Conservation (phyloP, 345 rosid genomes). For the Litchi chinensis region DNA sequence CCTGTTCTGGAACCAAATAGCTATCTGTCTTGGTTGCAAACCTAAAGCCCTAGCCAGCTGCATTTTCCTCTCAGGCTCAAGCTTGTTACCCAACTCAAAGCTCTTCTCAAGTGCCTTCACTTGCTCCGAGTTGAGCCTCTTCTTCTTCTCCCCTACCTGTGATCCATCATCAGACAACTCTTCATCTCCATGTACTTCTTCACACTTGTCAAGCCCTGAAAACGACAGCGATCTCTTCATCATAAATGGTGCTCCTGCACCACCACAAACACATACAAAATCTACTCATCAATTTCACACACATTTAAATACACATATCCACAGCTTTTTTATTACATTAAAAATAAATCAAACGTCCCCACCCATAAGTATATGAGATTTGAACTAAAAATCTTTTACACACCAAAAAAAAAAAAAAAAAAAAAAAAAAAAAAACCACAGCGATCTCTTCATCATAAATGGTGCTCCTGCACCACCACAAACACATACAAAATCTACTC, state of each 20-base stretch:
- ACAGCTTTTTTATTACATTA: no score
- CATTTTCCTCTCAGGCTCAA: constrained; percentile 75
- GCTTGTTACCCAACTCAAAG: constrained; percentile 76
- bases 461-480: constrained; percentile 46
- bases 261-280: constrained; percentile 13
- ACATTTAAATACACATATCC: neutral
- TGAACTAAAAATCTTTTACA: neutral
- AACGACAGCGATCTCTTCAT: constrained; percentile 85
- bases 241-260: constrained; percentile 60
- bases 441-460: constrained; percentile 78
- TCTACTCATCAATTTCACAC: constrained; percentile 4
- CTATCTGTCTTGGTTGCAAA: constrained; percentile 69
- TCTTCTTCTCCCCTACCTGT: constrained; percentile 75
- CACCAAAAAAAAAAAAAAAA: no score
- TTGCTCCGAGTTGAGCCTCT: constrained; percentile 73
- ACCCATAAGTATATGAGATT: neutral
- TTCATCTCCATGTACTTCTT: constrained; percentile 61
- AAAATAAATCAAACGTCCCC: neutral
- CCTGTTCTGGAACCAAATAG: constrained; percentile 80
- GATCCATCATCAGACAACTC: constrained; percentile 86
- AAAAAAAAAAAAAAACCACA: constrained; percentile 45
- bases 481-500: constrained; percentile 9
- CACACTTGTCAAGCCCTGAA: constrained; percentile 56
- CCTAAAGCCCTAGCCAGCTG: constrained; percentile 72
- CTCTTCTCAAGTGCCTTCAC: constrained; percentile 77